Conservation (phyloP, 768 basidiomycete genomes). For the Mycena vitilis region DNA sequence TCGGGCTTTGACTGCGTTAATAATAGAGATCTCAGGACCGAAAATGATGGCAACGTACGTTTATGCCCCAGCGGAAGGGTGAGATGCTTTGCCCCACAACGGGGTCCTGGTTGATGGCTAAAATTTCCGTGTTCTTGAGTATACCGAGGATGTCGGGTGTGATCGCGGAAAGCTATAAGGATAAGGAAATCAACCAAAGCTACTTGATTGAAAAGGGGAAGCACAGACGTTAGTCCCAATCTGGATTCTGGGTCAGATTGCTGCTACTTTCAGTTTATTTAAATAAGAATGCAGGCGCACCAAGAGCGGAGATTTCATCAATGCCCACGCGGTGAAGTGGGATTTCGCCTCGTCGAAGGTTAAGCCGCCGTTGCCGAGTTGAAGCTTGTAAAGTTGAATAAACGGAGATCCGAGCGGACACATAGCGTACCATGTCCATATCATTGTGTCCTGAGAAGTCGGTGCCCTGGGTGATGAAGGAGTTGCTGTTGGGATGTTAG, state of each 20-base stretch:
- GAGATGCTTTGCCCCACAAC: constrained; percentile 70
- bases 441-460: constrained; percentile 78
- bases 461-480: constrained; percentile 71
- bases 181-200: constrained; percentile 2
- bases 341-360: constrained; percentile 73
- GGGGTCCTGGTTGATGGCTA: constrained; percentile 78
- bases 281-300: too few species aligned
- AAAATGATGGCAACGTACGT: constrained; percentile 51
- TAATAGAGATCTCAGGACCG: too few species aligned
- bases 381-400: constrained; percentile 50
- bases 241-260: constrained; percentile 35
- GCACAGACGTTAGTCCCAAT: constrained; percentile 66
- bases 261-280: too few species aligned
- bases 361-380: constrained; percentile 75
- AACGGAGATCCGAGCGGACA: too few species aligned
- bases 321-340: constrained; percentile 79
- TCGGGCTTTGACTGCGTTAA: constrained; percentile 45
- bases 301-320: constrained; percentile 74
- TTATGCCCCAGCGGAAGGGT: constrained; percentile 77
- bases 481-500: constrained; percentile 57
- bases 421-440: constrained; percentile 62
- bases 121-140: constrained; percentile 70
- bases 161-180: constrained; percentile 59
- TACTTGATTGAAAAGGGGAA: background rate
- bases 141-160: constrained; percentile 64